These are phyloP conservation scores for Nitzschia putrida DNA, from an alignment of 108 stramenopile species.

Conservation along the genomic window DNA sequence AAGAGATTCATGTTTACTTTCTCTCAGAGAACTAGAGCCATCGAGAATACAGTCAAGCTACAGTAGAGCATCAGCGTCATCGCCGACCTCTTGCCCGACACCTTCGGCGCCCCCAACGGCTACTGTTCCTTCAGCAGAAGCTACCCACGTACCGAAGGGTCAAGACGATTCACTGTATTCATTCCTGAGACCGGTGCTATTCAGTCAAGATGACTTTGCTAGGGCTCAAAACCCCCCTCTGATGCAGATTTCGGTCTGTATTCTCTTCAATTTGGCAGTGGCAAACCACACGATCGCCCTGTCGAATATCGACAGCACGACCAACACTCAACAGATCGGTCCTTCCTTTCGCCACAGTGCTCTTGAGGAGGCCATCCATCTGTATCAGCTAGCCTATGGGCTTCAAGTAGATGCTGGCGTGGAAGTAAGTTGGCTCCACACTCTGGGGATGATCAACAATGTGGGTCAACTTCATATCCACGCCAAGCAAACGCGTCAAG, in stretches of 20 bases:
- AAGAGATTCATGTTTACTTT: background rate
- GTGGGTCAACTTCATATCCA: background rate
- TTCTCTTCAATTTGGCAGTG: constrained; percentile 10
- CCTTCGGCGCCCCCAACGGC: no score
- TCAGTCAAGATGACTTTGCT: constrained; percentile 12
- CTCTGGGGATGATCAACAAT: constrained; percentile 10
- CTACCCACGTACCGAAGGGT: background rate
- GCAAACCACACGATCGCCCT: constrained; percentile 10
- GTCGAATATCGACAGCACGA: background rate
- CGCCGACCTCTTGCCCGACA: no score
- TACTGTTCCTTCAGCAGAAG: no score
- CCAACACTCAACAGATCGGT: background rate
- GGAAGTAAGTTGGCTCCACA: constrained; percentile 13
- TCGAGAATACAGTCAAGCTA: no score
- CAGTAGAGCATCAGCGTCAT: no score
- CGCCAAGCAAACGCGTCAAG: background rate
- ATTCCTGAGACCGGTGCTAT: constrained; percentile 1
- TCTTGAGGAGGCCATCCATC: constrained; percentile 3
- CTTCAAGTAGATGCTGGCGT: constrained; percentile 1
- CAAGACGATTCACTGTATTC: constrained; percentile 1
- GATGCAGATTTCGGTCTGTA: constrained; percentile 3
- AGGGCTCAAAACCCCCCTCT: constrained; percentile 1
- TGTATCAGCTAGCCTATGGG: constrained; percentile 8
- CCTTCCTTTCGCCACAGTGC: background rate
- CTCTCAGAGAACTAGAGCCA: background rate